Evolutionary conservation across 352 stramenopile species (phyloP).

Genomic region (Elongisporangium senticosum): DNA sequence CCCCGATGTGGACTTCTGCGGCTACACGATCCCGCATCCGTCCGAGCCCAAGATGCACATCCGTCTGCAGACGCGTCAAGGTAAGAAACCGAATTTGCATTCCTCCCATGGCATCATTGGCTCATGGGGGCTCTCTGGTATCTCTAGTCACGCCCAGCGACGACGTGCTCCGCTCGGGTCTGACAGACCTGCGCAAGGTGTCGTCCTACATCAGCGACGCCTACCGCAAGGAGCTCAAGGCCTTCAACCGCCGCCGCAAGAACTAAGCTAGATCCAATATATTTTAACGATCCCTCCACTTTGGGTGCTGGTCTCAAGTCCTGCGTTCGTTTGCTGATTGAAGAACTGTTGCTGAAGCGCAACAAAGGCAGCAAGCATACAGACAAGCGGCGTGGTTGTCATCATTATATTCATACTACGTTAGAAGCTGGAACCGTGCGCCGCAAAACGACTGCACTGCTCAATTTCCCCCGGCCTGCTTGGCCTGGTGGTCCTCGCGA

Average conservation of each 20-base stretch:
- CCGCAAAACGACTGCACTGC: neutral
- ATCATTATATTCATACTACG: conserved; percentile 10
- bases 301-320: neutral
- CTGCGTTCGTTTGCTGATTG: too few relatives aligned
- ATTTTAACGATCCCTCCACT: neutral
- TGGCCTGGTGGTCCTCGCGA: conserved; percentile 50
- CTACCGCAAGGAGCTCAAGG: conserved; percentile 80
- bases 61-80: conserved; percentile 84
- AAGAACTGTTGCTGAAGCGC: too few relatives aligned
- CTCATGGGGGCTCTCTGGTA: neutral
- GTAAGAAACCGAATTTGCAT: conserved; percentile 13
- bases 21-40: conserved; percentile 94
- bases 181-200: conserved; percentile 72
- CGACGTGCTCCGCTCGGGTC: conserved; percentile 50
- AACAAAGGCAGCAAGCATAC: too few relatives aligned
- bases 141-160: conserved; percentile 47
- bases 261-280: conserved; percentile 25
- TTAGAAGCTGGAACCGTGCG: neutral
- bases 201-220: conserved; percentile 64
- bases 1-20: conserved; percentile 90
- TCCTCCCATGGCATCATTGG: neutral
- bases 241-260: conserved; percentile 79
- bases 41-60: conserved; percentile 94
- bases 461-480: conserved; percentile 17
- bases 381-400: neutral